These are phyloP conservation scores for Claviceps sorghi DNA, from an alignment of 2,329 filamentous ascomycete species.

Conservation along the genomic window DNA sequence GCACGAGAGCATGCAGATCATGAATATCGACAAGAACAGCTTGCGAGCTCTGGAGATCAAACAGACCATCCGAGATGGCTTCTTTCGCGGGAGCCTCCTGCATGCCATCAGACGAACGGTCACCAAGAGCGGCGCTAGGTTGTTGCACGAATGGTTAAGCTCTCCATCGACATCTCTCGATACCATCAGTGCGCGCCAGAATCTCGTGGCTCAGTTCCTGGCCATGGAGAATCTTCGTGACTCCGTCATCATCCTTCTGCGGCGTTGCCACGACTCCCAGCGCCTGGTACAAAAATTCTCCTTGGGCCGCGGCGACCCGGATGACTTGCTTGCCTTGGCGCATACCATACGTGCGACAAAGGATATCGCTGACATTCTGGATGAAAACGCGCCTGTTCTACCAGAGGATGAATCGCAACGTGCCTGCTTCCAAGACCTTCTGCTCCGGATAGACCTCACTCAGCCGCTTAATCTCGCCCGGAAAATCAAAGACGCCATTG, in stretches of 20 bases:
- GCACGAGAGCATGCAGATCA: constrained; percentile 58
- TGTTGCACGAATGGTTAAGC: constrained; percentile 76
- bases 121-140: constrained; percentile 76
- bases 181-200: constrained; percentile 63
- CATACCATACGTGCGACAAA: constrained; percentile 65
- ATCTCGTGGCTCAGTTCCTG: constrained; percentile 67
- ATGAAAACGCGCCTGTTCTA: constrained; percentile 11
- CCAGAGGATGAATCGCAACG: constrained; percentile 4
- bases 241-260: constrained; percentile 51
- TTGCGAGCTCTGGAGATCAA: constrained; percentile 80
- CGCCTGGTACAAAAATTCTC: constrained; percentile 90
- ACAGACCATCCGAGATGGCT: constrained; percentile 67
- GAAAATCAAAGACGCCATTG: constrained; percentile 64
- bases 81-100: constrained; percentile 68
- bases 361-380: constrained; percentile 42
- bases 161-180: constrained; percentile 77
- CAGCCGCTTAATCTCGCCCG: constrained; percentile 54
- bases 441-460: constrained; percentile 48
- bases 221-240: constrained; percentile 54
- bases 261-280: constrained; percentile 69
- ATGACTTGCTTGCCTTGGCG: constrained; percentile 74
- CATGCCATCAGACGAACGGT: constrained; percentile 82
- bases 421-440: constrained; percentile 29
- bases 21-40: constrained; percentile 86
- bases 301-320: constrained; percentile 76